Base-by-base conservation (phyloP, 441 rosid species). In the Populus hybrid region DNA sequence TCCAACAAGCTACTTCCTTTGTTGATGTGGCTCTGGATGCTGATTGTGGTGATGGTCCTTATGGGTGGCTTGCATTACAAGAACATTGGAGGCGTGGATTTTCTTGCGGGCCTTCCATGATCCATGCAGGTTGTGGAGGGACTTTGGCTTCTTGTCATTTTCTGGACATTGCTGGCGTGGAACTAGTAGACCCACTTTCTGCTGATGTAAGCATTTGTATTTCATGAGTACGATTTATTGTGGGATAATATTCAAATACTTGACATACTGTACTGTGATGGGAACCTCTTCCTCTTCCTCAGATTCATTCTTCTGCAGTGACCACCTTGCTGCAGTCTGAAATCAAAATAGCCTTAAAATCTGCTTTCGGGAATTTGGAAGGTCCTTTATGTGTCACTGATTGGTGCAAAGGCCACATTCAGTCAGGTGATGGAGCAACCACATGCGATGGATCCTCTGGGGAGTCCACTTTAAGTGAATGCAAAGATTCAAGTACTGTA, bases 41-140 rank as follows among this genome's bases (percentile, higher is more conserved):
- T 71, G 99, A 93, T 78, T 91, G 96, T 71, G 91, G 95, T 23
- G 99, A 97, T 85, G 97, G 99, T 78, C 98, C 99, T 71, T 97
- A 87, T 82, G 95, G 98, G 73, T 95, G 97, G 99, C 99, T 97
- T 87, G 99, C 99, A 83, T 84, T 95, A 79, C 98, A 97, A 88
- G 99, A 97, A 80, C 94, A 93, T 61, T 93, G 99, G 98, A 90
- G 98, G 85, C 94, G 92, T 75, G 99, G 90, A 75, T 88, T 97
- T 82, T 91, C 94, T 74, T 97, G 99, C 87, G 99, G 99, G 69
- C 99, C 99, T 70, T 90, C 96, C 77, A 88, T 90, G 93, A 91
- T 91, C 77, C 99, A 97, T 91, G 99, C 98, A 24, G 98, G 99
- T 74, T 97, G 99, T 86, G 99, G 99, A 66, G 99, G 99, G 75